Percentiles rank a stretch among this genome's conserved stretches.
These are phyloP conservation scores for Thymus quinquecostatus DNA, from an alignment of 257 asterid genomes.

Conservation along the genomic window DNA sequence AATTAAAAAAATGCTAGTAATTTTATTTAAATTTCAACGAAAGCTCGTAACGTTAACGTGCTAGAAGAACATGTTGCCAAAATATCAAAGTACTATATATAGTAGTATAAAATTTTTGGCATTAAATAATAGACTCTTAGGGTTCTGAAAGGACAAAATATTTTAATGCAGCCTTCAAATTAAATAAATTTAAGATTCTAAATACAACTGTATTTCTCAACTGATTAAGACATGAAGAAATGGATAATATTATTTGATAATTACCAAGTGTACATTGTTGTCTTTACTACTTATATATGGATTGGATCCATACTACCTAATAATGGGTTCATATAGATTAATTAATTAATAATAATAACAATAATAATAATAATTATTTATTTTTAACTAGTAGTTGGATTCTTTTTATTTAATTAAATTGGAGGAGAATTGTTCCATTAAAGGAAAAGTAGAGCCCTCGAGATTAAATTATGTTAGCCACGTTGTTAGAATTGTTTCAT, in stretches of 20 bases:
- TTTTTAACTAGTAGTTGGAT: too few relatives aligned
- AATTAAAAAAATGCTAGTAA: too few relatives aligned
- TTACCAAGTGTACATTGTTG: conserved; percentile 3
- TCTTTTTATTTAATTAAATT: too few relatives aligned
- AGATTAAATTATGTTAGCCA: too few relatives aligned
- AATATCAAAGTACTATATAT: neutral
- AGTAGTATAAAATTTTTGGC: neutral
- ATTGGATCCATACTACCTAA: neutral
- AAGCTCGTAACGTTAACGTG: neutral
- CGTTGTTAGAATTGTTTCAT: too few relatives aligned
- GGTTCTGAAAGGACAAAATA: conserved; percentile 23
- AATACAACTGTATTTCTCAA: neutral
- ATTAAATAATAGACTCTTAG: conserved; percentile 26
- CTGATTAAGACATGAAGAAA: neutral
- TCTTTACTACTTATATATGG: neutral
- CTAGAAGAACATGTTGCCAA: conserved; percentile 7
- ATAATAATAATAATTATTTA: too few relatives aligned
- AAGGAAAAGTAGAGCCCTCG: too few relatives aligned
- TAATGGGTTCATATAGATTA: too few relatives aligned
- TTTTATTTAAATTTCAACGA: neutral
- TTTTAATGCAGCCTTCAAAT: neutral
- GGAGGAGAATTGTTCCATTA: too few relatives aligned
- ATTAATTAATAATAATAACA: too few relatives aligned
- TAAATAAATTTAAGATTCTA: neutral
- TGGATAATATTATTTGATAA: conserved; percentile 10